Conservation (phyloP, 2,329 filamentous ascomycete genomes). For the Pseudogymnoascus pannorum region DNA sequence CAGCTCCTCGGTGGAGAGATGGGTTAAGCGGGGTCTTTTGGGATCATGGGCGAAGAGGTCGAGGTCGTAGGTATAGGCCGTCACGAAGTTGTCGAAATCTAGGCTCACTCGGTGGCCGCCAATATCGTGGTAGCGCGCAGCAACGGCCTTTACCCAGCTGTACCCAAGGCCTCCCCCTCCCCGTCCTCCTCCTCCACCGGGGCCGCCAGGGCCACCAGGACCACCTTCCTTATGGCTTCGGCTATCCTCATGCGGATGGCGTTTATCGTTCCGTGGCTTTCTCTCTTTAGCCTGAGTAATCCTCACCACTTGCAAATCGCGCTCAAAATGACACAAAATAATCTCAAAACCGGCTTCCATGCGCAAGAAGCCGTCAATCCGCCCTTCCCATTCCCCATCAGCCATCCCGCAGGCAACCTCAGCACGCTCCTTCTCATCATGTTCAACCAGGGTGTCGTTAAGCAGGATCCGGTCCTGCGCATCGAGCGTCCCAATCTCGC, state of each 20-base stretch:
- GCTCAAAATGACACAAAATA: conserved; percentile 56
- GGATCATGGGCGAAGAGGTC: conserved; percentile 32
- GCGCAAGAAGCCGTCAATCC: conserved; percentile 56
- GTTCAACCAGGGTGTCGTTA: conserved; percentile 25
- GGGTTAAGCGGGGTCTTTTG: conserved; percentile 13
- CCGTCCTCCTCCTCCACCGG: not conserved
- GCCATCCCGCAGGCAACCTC: conserved; percentile 48
- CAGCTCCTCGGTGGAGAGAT: conserved; percentile 28
- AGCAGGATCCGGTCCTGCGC: conserved; percentile 57
- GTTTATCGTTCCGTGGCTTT: too few relatives aligned
- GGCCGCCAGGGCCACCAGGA: too few relatives aligned
- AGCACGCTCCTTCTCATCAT: conserved; percentile 44
- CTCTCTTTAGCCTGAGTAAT: too few relatives aligned
- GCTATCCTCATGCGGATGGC: too few relatives aligned
- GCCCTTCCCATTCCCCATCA: conserved; percentile 36
- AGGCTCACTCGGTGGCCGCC: conserved; percentile 34
- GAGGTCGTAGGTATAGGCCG: conserved; percentile 36
- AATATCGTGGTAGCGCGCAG: conserved; percentile 21
- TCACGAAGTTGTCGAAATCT: conserved; percentile 43
- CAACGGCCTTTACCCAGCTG: conserved; percentile 14
- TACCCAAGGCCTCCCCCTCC: not conserved
- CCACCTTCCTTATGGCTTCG: too few relatives aligned
- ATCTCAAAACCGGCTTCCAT: conserved; percentile 67
- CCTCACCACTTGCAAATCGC: conserved; percentile 12
- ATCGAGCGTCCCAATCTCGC: conserved; percentile 57